Evolutionary conservation across 2,329 filamentous ascomycete genomes (phyloP).

Genomic region (Trichophyton mentagrophytes): DNA sequence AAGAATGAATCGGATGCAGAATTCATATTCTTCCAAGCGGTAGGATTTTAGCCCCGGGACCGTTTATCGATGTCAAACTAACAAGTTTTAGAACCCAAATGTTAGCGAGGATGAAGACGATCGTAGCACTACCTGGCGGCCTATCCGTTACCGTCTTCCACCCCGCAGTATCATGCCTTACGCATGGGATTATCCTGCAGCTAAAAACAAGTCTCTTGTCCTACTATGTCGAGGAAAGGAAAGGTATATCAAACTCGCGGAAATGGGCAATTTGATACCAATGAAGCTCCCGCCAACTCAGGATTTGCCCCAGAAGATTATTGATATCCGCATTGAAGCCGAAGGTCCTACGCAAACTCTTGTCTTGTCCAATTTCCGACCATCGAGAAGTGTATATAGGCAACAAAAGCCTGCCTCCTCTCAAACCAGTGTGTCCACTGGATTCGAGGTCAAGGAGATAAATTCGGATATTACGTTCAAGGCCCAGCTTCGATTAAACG

Average conservation of each 20-base stretch:
- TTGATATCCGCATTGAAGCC: constrained; percentile 91
- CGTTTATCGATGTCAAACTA: not conserved
- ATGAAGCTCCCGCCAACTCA: constrained; percentile 68
- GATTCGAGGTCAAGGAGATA: constrained; percentile 88
- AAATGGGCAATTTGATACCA: constrained; percentile 90
- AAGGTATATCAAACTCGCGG: constrained; percentile 82
- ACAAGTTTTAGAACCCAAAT: constrained; percentile 55
- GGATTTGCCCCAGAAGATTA: constrained; percentile 60
- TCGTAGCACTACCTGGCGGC: constrained; percentile 69
- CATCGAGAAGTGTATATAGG: constrained; percentile 82
- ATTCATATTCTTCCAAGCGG: constrained; percentile 90
- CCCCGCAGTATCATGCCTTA: constrained; percentile 98
- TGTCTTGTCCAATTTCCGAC: constrained; percentile 85
- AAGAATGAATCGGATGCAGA: constrained; percentile 95
- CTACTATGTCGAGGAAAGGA: constrained; percentile 68
- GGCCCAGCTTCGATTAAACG: constrained; percentile 75
- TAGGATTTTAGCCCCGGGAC: constrained; percentile 12
- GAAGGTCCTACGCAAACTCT: constrained; percentile 91
- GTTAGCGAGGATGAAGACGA: constrained; percentile 70
- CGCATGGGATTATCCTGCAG: constrained; percentile 96
- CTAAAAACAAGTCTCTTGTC: constrained; percentile 89
- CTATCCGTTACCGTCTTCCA: constrained; percentile 81
- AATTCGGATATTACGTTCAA: constrained; percentile 81
- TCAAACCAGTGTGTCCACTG: constrained; percentile 48
- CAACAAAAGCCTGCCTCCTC: constrained; percentile 45